Base-by-base conservation (phyloP, 176 grass and related monocot genomes). In the Secale cereale region DNA sequence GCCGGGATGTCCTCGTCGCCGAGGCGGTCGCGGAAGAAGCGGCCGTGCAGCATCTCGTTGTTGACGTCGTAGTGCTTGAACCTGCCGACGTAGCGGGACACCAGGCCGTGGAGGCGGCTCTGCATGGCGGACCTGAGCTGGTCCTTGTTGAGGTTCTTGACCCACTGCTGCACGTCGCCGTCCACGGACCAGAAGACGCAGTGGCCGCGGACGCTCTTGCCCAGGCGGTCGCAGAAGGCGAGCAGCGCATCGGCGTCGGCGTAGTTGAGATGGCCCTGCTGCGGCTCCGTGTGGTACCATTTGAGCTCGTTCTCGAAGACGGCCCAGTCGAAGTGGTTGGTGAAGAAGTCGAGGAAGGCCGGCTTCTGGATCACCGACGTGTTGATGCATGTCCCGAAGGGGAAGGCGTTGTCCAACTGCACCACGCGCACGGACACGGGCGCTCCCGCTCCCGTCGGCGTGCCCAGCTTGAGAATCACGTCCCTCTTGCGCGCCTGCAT, bases 301-400 rank as follows among this genome's bases (percentile, higher is more conserved):
- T 94, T 94, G 63, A 94, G 89, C 86, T 94, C 92, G 77, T 91
- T 94, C 54, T 84, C 89, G 28, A 94, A 90, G 36, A 94, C 89
- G 2, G 92, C 86, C 92, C 92, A 91, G 76, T 94, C 90, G 89
- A 94, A 94, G 83, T 89, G 77, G 25, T 46, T 5, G 46, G 17
- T 6, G 74, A 57, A 56, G 48, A 76, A 76, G 29, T 76, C 74
- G 46, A 76, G 46, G 48, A 76, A 76, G 25, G 19, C 50, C 17
- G 28, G 46, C 16, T 76, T 22, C 2, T 22, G 74, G 46, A 76
- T 76, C 17, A 31, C 74, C 0, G 46, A 11, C 16, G 19, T 10
- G 74, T 76, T 76, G 74, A 76, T 57, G 74, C 74, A 57, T 5
- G 46, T 13, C 4, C 74, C 74, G 46, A 56, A 32, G 4, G 74